Base-by-base conservation (phyloP, 345 rosid species). In the Laguncularia racemosa region DNA sequence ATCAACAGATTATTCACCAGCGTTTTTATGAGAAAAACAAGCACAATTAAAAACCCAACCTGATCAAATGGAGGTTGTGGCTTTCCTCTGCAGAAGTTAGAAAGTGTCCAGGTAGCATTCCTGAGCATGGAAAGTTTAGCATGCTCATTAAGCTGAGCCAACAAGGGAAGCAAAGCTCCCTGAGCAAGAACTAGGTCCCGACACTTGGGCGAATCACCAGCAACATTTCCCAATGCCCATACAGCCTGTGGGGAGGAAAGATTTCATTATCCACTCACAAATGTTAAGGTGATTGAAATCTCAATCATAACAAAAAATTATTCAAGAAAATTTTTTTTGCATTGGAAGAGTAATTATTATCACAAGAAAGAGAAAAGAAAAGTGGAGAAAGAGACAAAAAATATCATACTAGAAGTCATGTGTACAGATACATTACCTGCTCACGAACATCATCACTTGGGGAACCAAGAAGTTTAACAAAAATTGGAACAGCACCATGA, bases 61-160 rank as follows among this genome's bases (percentile, higher is more conserved):
- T 85, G 82, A 23, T 85, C 96, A 70, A 83, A 81, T 13, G 75
- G 58, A 62, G 93, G 90, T 17, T 73, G 90, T 18, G 96, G 96
- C 63, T 88, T 88, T 67, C 96, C 96, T 28, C 96, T 70, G 57
- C 96, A 88, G 63, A 88, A 81, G 70, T 85, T 89, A 20, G 96
- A 89, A 16, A 89, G 76, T 1, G 91, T 89, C 96, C 96, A 89
- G 44, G 96, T 89, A 66, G 95, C 88, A 75, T 89, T 89, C 67
- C 87, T 81, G 33, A 85, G 74, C 96, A 89, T 83, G 13, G 96
- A 89, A 60, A 81, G 82, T 57, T 80, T 89, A 26, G 91, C 79
- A 63, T 78, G 76, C 55, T 85, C 91, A 66, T 78, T 81, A 71
- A 89, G 70, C 50, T 81, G 89, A 20, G 84, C 63, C 61, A 88